Conservation (phyloP, 2,329 filamentous ascomycete genomes). For the Xylaria sp. region DNA sequence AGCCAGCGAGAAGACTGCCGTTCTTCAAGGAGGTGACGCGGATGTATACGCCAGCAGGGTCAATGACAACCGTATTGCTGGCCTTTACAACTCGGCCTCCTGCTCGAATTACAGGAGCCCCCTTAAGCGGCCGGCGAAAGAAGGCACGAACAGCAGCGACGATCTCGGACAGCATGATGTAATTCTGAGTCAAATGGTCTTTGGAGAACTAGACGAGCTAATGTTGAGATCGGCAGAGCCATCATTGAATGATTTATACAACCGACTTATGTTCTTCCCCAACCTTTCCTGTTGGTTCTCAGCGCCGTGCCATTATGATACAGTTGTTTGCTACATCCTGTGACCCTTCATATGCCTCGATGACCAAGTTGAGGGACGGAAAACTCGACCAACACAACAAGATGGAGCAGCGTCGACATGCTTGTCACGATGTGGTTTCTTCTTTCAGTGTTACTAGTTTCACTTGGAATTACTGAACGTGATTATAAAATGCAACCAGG, state of each 20-base stretch:
- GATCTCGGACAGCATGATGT: constrained; percentile 20
- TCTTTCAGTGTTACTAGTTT: constrained; percentile 2
- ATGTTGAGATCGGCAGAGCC: background rate
- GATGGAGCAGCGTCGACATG: constrained; percentile 8
- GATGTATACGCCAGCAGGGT: constrained; percentile 46
- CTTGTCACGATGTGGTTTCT: background rate
- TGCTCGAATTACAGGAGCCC: constrained; percentile 30
- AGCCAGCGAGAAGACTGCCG: constrained; percentile 48
- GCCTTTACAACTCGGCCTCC: constrained; percentile 42
- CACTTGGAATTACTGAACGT: constrained; percentile 22
- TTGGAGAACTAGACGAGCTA: background rate
- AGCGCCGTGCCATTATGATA: constrained; percentile 15
- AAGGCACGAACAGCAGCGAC: constrained; percentile 10
- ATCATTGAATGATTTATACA: constrained; percentile 25
- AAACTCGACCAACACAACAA: constrained; percentile 1
- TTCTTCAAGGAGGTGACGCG: constrained; percentile 46
- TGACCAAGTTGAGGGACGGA: constrained; percentile 18
- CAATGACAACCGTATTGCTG: constrained; percentile 44
- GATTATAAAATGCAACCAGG: constrained; percentile 29
- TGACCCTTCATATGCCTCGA: constrained; percentile 26
- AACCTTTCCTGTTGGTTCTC: background rate
- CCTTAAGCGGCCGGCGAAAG: constrained; percentile 1
- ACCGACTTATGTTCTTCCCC: background rate
- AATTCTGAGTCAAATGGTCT: background rate
- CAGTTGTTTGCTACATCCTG: constrained; percentile 19